A percentile compares a stretch with the other conserved stretches of the same genome.
Evolutionary conservation across 148 eudicot species (phyloP).

Genomic region (Camellia japonica): DNA sequence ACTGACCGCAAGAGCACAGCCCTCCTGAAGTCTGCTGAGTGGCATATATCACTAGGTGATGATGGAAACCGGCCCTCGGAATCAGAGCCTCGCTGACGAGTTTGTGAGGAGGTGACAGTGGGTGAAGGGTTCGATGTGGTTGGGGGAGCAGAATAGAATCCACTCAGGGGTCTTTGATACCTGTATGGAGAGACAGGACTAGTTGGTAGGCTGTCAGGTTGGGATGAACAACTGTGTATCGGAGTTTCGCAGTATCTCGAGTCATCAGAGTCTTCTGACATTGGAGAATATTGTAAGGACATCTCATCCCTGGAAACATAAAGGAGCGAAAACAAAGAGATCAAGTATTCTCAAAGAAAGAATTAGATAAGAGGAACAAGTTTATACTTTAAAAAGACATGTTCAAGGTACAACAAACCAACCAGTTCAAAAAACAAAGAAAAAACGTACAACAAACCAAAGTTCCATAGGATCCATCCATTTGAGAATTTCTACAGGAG

Average conservation of each 20-base stretch:
- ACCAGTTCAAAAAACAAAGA: no score
- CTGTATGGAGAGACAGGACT: slow-evolving; percentile 95
- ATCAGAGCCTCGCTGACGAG: slow-evolving; percentile 84
- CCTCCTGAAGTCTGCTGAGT: slow-evolving; percentile 86
- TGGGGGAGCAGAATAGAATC: slow-evolving; percentile 52
- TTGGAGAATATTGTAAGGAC: slow-evolving; percentile 74
- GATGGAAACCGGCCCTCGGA: slow-evolving; percentile 92
- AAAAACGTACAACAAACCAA: background rate
- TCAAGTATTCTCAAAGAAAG: background rate
- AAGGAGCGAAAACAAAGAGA: background rate
- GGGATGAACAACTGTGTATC: slow-evolving; percentile 56
- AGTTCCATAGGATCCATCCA: background rate
- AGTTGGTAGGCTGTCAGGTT: slow-evolving; percentile 73
- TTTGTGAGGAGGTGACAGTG: slow-evolving; percentile 40
- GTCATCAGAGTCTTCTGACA: slow-evolving; percentile 91
- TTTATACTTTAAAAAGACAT: background rate
- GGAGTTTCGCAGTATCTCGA: slow-evolving; percentile 58
- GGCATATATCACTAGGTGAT: slow-evolving; percentile 96
- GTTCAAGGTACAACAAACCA: background rate
- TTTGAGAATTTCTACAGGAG: background rate
- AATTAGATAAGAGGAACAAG: background rate
- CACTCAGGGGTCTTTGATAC: slow-evolving; percentile 54
- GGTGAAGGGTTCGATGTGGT: slow-evolving; percentile 44
- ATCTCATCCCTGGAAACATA: slow-evolving; percentile 64
- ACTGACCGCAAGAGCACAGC: slow-evolving; percentile 90